Conservation (phyloP, 352 stramenopile species). For the Phytophthora ohioensis region DNA sequence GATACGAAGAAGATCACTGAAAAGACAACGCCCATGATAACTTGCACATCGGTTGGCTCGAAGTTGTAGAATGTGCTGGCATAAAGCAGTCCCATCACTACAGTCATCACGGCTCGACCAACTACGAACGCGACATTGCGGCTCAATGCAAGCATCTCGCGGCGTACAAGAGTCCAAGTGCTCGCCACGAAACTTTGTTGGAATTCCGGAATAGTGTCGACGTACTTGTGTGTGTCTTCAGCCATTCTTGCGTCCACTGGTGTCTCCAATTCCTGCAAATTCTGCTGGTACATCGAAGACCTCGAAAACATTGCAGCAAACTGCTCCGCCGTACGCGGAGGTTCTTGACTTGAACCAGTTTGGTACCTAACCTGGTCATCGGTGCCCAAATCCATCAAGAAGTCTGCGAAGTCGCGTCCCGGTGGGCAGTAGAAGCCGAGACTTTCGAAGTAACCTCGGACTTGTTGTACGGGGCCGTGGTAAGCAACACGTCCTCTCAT, state of each 20-base stretch:
- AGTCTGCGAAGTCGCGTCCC: constrained; percentile 54
- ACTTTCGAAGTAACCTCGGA: constrained; percentile 49
- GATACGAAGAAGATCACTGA: constrained; percentile 80
- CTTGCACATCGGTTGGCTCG: constrained; percentile 45
- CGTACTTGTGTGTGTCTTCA: constrained; percentile 66
- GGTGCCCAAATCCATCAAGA: constrained; percentile 57
- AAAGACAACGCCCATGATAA: constrained; percentile 85
- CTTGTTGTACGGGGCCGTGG: constrained; percentile 37
- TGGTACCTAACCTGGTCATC: constrained; percentile 51
- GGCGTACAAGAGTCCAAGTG: constrained; percentile 44
- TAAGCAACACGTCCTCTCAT: constrained; percentile 88
- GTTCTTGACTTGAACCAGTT: constrained; percentile 13
- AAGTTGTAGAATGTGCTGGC: constrained; percentile 56
- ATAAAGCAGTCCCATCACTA: constrained; percentile 58
- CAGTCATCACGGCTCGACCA: constrained; percentile 49
- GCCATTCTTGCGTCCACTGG: constrained; percentile 22
- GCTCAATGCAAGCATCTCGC: constrained; percentile 65
- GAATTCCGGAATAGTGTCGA: constrained; percentile 72
- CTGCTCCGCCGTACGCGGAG: constrained; percentile 33
- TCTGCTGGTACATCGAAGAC: constrained; percentile 32
- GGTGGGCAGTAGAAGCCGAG: constrained; percentile 52
- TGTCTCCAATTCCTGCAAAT: constrained; percentile 30
- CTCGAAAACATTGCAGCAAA: constrained; percentile 42
- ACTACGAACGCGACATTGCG: constrained; percentile 51
- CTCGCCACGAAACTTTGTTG: constrained; percentile 41